A percentile compares a stretch with the other conserved stretches of the same genome.
phyloP scores from a whole-genome alignment of 495 filamentous ascomycete genomes.

The Chaetomium cochliodes region DNA sequence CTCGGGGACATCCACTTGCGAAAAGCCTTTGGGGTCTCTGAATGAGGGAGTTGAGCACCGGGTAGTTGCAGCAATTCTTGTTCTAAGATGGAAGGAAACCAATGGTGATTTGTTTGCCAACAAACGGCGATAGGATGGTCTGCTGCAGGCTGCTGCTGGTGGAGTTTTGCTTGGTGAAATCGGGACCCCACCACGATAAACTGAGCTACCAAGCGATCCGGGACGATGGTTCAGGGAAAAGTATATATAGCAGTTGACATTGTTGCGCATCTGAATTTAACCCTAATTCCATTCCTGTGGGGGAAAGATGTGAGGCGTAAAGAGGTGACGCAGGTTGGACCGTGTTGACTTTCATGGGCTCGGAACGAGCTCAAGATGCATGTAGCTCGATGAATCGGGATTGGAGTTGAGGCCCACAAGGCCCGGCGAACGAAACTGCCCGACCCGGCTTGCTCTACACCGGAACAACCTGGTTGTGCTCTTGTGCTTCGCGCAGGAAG shows the following conservation, averaged over 20 bases:
- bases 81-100: background rate
- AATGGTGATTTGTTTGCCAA: slow-evolving; percentile 2
- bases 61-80: background rate
- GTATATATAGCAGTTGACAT: background rate
- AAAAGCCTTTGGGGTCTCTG: background rate
- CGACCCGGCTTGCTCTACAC: too few relatives aligned
- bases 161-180: background rate
- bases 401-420: too few relatives aligned
- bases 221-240: background rate
- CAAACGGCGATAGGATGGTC: background rate
- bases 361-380: background rate
- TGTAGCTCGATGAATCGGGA: too few relatives aligned
- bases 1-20: background rate
- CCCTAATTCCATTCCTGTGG: background rate
- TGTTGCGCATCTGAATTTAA: background rate
- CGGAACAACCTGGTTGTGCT: too few relatives aligned
- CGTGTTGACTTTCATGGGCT: background rate
- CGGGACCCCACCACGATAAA: background rate
- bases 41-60: too few relatives aligned
- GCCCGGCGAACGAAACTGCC: too few relatives aligned
- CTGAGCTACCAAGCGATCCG: background rate
- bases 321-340: background rate
- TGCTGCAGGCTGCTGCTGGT: background rate
- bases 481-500: too few relatives aligned
- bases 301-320: background rate